Percentiles rank a stretch among this genome's conserved stretches.
Conservation (phyloP, 2,329 filamentous ascomycete species). For the Pseudogymnoascus sp. region DNA sequence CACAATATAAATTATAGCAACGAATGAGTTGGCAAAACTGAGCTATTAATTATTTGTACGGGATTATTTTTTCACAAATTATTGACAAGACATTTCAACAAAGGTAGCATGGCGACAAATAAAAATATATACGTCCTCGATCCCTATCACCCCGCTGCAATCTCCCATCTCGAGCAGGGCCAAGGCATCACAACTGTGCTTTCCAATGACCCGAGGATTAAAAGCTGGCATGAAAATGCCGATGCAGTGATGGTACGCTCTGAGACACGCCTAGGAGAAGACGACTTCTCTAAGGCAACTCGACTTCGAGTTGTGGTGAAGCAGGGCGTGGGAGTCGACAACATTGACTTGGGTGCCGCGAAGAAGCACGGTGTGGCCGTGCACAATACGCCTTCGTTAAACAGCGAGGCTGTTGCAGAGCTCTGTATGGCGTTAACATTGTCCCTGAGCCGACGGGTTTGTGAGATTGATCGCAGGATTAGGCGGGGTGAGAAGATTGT, state of each 20-base stretch:
- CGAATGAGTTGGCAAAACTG: not conserved
- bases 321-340: slow-evolving; percentile 33
- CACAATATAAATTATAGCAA: not conserved
- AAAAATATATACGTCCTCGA: slow-evolving; percentile 18
- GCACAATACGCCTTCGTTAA: slow-evolving; percentile 33
- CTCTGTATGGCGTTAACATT: slow-evolving; percentile 26
- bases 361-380: slow-evolving; percentile 29
- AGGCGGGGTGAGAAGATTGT: slow-evolving; percentile 13
- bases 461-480: slow-evolving; percentile 26
- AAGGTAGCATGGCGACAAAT: not conserved
- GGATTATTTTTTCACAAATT: too few species aligned
- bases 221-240: slow-evolving; percentile 21
- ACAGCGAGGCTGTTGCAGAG: slow-evolving; percentile 30
- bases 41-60: not conserved
- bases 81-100: not conserved
- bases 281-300: slow-evolving; percentile 13
- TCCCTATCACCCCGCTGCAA: slow-evolving; percentile 26
- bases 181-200: slow-evolving; percentile 19
- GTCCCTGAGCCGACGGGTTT: slow-evolving; percentile 10
- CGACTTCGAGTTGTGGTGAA: slow-evolving; percentile 26
- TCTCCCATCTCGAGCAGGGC: slow-evolving; percentile 17
- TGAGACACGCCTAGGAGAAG: not conserved
- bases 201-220: slow-evolving; percentile 15
- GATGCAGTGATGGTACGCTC: slow-evolving; percentile 19
- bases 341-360: slow-evolving; percentile 32